Evolutionary conservation across 805 yeast species (phyloP), one percentile per base, ranked within the genome.

Genomic region (Isabelozyma heimii): DNA sequence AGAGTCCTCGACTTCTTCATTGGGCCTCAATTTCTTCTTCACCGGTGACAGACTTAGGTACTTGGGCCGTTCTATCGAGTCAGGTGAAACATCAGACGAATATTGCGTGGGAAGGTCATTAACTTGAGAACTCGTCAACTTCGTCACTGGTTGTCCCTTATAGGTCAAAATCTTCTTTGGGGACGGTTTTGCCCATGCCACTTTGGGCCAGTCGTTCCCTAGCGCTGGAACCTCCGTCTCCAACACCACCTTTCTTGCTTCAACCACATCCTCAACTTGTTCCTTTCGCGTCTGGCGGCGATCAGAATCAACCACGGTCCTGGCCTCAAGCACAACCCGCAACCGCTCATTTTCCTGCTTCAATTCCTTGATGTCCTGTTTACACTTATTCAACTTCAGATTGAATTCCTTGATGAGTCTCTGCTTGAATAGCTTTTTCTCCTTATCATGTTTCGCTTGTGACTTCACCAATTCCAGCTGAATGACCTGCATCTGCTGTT

Each of bases 21-120:
- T 47, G 24, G 39, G 37, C 14, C 39, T 14, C 9, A 16, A n/a
- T 30, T 30, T 27, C 15, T 42, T 42, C 37, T 42, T 42, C 24
- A 42, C 12, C 5, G 44, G 44, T 14, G 44, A 37, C 30, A 35
- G 20, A 17, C 41, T 7, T 5, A 40, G 10, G 8, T 15, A 48
- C 43, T 16, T 30, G 47, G 40, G 37, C n/a, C 39, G 27, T 12
- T 42, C 44, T 5, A 42, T 37, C 2, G 44, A 42, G 37, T 45
- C 47, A 20, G n/a, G 41, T 6, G 48, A 54, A 9, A 57, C 62
- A 14, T 60, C 63, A 13, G 55, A 57, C 3, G 66, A 61, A 40
- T 63, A 63, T 50, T 63, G 68, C 1, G 68, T 63, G 3, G 68
- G 62, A n/a, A 60, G 30, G 46, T 52, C 49, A 33, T 58, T 53